Base-by-base conservation (phyloP, 2,329 filamentous ascomycete genomes). In the Didymella pinodella region DNA sequence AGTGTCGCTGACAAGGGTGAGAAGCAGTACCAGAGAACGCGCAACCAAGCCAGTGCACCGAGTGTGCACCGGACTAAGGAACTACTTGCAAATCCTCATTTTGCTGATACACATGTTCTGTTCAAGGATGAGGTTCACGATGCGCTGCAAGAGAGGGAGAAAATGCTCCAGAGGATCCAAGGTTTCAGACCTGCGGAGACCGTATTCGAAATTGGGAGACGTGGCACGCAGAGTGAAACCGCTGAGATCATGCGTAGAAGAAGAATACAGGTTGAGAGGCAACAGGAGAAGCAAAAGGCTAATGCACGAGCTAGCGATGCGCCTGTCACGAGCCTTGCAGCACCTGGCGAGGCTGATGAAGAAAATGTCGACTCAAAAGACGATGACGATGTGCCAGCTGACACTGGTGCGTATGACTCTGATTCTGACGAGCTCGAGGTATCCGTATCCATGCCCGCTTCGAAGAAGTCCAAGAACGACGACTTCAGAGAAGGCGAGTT, bases 121-220 rank as follows among this genome's bases (percentile, higher is more conserved):
- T 98, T 98, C 73, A 88, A 69, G 48, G 75, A 79, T 41, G 75
- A 78, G 7, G 72, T 89, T 34, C 83, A 90, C 53, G 86, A 90
- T 50, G 85, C 85, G 0, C 84, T 87, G 55, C 81, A 85, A 59
- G 88, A 91, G 48, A 86, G 93, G 31, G 88, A 93, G 48, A 88
- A 90, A 49, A 96, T 99, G 91, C 82, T 99, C 29, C 92, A 92
- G 31, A 87, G 89, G 58, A 92, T 99, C 57, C 93, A 92, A 69
- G 90, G 90, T 2, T 99, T 95, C 80, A 87, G 92, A 67, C 95
- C 96, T 0, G 84, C 89, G 43, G 95, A 99, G 78, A 98, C 94
- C 0, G 92, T 99, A n/a, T 99, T 99, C 68, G 95, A 99, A 77
- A 89, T 97, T 63, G 90, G 91, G 7, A 87, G 89, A 66, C 86